Conservation (phyloP, 2,329 filamentous ascomycete species). For the Beauveria rudraprayagi region DNA sequence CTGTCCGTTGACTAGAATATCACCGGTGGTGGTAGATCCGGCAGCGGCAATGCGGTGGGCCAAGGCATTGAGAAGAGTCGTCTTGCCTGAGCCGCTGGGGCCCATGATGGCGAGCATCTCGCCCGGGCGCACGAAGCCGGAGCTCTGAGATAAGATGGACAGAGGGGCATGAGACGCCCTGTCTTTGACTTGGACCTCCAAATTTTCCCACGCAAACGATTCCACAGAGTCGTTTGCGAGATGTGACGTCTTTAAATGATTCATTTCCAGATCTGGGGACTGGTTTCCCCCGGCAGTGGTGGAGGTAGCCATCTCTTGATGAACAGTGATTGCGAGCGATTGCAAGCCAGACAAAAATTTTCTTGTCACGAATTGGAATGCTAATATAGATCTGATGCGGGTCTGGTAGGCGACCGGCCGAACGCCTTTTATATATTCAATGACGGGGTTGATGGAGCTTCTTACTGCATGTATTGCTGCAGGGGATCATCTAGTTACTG, state of each 20-base stretch:
- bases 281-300: neutral
- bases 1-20: constrained; percentile 54
- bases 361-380: neutral
- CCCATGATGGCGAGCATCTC: constrained; percentile 78
- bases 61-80: constrained; percentile 73
- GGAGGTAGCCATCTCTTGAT: neutral
- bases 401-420: neutral
- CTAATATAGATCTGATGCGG: neutral
- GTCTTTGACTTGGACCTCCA: constrained; percentile 65
- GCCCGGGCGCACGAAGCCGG: constrained; percentile 33
- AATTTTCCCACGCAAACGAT: constrained; percentile 56
- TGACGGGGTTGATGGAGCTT: neutral
- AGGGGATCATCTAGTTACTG: neutral
- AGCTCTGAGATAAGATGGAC: constrained; percentile 13
- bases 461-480: neutral
- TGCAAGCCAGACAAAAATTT: too few species aligned
- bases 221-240: constrained; percentile 53
- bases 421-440: neutral
- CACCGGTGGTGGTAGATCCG: constrained; percentile 35
- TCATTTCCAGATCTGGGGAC: constrained; percentile 9
- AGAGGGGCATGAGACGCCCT: constrained; percentile 27
- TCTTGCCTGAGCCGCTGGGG: constrained; percentile 67
- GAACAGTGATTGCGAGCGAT: neutral
- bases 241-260: constrained; percentile 28
- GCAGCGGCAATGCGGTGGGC: constrained; percentile 49